phyloP scores from a whole-genome alignment of 2,329 filamentous ascomycete species.

The Stagonosporopsis cucurbitacearum region DNA sequence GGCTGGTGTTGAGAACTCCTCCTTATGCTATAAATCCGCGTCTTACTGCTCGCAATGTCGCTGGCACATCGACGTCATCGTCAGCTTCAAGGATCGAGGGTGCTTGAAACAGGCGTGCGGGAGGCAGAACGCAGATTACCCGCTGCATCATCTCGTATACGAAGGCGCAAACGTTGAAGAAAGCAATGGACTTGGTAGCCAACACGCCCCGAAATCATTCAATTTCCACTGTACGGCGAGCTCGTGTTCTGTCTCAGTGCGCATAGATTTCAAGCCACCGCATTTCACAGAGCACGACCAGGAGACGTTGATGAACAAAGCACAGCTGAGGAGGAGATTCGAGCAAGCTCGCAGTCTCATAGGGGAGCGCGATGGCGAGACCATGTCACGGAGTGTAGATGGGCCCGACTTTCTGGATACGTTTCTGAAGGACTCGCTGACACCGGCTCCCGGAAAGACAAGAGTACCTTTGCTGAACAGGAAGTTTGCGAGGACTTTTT shows the following conservation, averaged over 20 bases:
- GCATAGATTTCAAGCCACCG: constrained; percentile 60
- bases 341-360: constrained; percentile 59
- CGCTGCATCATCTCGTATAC: constrained; percentile 66
- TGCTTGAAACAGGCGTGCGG: constrained; percentile 52
- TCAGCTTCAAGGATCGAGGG: constrained; percentile 57
- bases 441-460: constrained; percentile 57
- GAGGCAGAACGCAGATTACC: constrained; percentile 53
- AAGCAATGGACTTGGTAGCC: constrained; percentile 22
- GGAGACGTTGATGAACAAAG: constrained; percentile 61
- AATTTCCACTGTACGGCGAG: constrained; percentile 65
- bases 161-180: constrained; percentile 25
- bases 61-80: constrained; percentile 65
- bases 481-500: constrained; percentile 68
- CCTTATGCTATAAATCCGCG: constrained; percentile 60
- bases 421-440: constrained; percentile 66
- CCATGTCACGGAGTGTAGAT: constrained; percentile 59
- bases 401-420: constrained; percentile 63
- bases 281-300: constrained; percentile 58
- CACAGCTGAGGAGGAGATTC: constrained; percentile 60
- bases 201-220: constrained; percentile 34
- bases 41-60: constrained; percentile 68
- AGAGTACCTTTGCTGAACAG: constrained; percentile 67
- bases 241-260: constrained; percentile 62
- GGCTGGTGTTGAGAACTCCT: constrained; percentile 50
- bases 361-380: constrained; percentile 61